Conservation (phyloP, 768 basidiomycete species). For the Tricholoma hemisulphureum region DNA sequence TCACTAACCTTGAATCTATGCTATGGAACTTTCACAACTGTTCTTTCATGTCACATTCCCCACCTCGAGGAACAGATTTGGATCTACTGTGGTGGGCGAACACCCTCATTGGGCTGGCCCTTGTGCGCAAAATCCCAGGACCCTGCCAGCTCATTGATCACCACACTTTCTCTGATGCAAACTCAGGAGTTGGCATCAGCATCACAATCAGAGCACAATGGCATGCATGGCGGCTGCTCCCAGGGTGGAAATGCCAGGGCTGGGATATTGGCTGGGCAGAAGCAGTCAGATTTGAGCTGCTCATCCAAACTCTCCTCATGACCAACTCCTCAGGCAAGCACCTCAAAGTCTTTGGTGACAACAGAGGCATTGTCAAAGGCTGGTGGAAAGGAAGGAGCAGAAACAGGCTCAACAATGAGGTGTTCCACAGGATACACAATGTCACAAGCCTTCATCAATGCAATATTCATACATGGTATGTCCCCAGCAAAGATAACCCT, state of each 20-base stretch:
- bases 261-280: conserved; percentile 42
- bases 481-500: too few relatives aligned
- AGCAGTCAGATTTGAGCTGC: conserved; percentile 42
- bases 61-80: neutral
- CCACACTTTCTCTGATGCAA: too few relatives aligned
- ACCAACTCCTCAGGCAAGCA: neutral
- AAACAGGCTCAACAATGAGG: too few relatives aligned
- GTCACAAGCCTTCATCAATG: too few relatives aligned
- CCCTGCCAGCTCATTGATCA: too few relatives aligned
- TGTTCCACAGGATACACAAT: too few relatives aligned
- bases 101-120: conserved; percentile 25
- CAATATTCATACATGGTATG: too few relatives aligned
- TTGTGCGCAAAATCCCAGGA: neutral
- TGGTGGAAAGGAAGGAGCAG: too few relatives aligned
- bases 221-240: conserved; percentile 31
- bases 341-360: too few relatives aligned
- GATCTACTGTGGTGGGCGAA: conserved; percentile 16
- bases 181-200: too few relatives aligned
- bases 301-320: conserved; percentile 8
- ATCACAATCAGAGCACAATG: conserved; percentile 17
- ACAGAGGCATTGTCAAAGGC: too few relatives aligned
- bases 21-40: neutral
- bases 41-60: neutral
- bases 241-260: too few relatives aligned
- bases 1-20: neutral